Conservation (phyloP, 176 grass and related monocot genomes). For the Olyra latifolia region DNA sequence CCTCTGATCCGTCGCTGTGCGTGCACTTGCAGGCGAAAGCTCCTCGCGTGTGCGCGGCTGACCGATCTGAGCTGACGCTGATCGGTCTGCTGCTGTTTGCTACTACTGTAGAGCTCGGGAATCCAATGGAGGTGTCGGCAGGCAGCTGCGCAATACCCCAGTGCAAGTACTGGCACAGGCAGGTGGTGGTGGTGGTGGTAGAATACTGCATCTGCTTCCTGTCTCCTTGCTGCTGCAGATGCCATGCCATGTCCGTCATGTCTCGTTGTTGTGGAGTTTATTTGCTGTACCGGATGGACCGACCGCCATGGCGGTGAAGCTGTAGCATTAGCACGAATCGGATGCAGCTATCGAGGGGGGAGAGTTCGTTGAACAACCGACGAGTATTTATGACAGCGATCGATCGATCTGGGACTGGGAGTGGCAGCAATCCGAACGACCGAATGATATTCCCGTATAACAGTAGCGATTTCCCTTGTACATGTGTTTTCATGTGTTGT, state of each 20-base stretch:
- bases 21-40: slow-evolving; percentile 21
- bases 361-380: background rate
- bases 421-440: background rate
- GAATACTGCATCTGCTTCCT: no score
- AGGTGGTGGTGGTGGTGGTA: no score
- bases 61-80: background rate
- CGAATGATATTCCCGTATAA: no score
- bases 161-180: background rate
- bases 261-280: slow-evolving; percentile 21
- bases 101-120: background rate
- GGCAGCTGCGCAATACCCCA: background rate
- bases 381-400: background rate
- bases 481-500: no score
- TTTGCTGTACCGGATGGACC: slow-evolving; percentile 5
- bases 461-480: no score
- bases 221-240: background rate
- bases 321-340: background rate
- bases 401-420: background rate
- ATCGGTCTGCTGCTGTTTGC: background rate
- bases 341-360: background rate
- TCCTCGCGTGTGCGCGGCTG: background rate
- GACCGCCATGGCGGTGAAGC: background rate
- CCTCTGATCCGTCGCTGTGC: slow-evolving; percentile 14
- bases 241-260: slow-evolving; percentile 16
- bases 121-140: slow-evolving; percentile 32